phyloP scores from a whole-genome alignment of 257 asterid genomes.

The Solanum stenotomum region DNA sequence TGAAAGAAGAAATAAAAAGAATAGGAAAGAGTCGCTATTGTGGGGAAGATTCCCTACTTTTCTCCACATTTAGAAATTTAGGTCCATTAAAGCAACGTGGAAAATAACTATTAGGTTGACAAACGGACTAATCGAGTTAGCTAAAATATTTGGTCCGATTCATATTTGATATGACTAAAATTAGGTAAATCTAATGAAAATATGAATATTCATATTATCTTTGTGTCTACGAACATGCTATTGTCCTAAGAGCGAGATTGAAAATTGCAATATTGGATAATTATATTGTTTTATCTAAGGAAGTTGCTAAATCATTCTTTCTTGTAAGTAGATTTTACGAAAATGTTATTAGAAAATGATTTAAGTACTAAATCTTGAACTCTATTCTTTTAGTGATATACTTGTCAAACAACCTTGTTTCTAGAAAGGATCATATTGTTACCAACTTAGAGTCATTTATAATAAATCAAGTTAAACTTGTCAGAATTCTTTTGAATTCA shows the following conservation, averaged over 20 bases:
- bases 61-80: neutral
- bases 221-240: neutral
- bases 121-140: neutral
- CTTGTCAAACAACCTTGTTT: too few species aligned
- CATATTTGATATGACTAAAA: too few species aligned
- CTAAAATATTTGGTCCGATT: too few species aligned
- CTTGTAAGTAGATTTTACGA: neutral
- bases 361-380: neutral
- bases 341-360: neutral
- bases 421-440: too few species aligned
- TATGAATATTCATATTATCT: too few species aligned
- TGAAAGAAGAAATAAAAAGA: neutral
- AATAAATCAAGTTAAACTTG: neutral
- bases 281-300: too few species aligned
- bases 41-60: neutral
- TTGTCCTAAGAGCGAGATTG: neutral
- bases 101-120: neutral
- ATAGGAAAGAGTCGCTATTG: neutral
- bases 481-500: neutral
- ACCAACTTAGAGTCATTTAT: neutral
- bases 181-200: neutral
- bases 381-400: neutral
- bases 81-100: neutral
- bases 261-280: neutral
- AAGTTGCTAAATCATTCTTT: neutral